Percentiles rank a stretch among this genome's conserved stretches.
Conservation (phyloP, 2,329 filamentous ascomycete genomes). For the Dryadomyces sulphureus region DNA sequence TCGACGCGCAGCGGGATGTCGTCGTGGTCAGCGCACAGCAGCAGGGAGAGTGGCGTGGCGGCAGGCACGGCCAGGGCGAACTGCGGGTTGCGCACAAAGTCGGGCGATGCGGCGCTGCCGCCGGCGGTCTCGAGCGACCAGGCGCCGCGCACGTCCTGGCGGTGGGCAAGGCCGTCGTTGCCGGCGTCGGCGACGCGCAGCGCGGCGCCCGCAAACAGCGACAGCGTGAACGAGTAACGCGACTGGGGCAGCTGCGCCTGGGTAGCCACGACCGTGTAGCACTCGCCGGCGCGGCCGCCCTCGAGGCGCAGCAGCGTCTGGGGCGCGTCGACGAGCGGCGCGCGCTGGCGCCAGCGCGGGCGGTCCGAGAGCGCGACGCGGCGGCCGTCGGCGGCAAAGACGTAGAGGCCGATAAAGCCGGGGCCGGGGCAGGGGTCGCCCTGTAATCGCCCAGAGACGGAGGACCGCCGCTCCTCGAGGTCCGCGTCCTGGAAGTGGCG, state of each 20-base stretch:
- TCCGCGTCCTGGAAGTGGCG: slow-evolving; percentile 69
- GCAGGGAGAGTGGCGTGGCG: slow-evolving; percentile 50
- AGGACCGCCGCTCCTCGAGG: slow-evolving; percentile 29
- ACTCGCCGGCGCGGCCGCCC: slow-evolving; percentile 24
- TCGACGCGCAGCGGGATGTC: slow-evolving; percentile 73
- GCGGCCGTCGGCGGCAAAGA: slow-evolving; percentile 54
- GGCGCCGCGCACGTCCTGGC: slow-evolving; percentile 41
- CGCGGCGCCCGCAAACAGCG: slow-evolving; percentile 42
- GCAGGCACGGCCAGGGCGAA: slow-evolving; percentile 50
- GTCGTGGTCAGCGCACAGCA: slow-evolving; percentile 53
- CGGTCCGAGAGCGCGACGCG: slow-evolving; percentile 58
- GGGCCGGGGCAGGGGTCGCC: background rate
- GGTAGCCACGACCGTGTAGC: slow-evolving; percentile 39
- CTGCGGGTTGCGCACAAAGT: slow-evolving; percentile 78
- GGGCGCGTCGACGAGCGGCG: slow-evolving; percentile 85
- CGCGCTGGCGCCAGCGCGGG: slow-evolving; percentile 44
- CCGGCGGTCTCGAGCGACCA: slow-evolving; percentile 76
- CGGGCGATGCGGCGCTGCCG: slow-evolving; percentile 62
- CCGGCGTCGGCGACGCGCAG: slow-evolving; percentile 41
- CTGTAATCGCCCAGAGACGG: too few species aligned
- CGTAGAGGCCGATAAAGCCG: slow-evolving; percentile 78
- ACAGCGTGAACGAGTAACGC: slow-evolving; percentile 74
- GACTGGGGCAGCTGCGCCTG: slow-evolving; percentile 63
- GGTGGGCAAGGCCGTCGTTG: slow-evolving; percentile 39
- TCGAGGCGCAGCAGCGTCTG: slow-evolving; percentile 75